Base-by-base conservation (phyloP, 179 eudicot species). In the Beta corolliflora region DNA sequence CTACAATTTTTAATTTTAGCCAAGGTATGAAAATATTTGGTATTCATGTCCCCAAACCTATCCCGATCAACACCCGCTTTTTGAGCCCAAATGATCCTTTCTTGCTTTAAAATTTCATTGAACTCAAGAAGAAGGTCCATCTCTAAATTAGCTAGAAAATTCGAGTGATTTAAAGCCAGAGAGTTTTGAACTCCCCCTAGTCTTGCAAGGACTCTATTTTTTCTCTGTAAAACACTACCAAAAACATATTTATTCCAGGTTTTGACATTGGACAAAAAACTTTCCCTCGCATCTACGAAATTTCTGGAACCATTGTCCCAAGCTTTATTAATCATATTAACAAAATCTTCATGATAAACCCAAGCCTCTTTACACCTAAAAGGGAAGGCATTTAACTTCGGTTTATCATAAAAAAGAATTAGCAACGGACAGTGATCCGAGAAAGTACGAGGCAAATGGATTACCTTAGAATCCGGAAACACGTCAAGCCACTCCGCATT, bases 371-470 rank as follows among this genome's bases (percentile, higher is more conserved):
- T 68, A 15, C 72, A 68, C 3, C 72, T 4, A 7, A 68, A 41
- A 41, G 72, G 72, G 2, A 31, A 3, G 0, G 48, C 8, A 10
- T 19, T 55, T 16, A 6, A 15, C 8, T 60, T 0, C 2, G 0
- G 5, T 3, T 7, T 5, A 60, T 60, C 9, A 16, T 4, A 9
- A 1, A 61, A 7, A n/a, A 16, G 10, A n/a, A 76, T 12, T 1
- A 76, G 29, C 0, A 76, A 2, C 0, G 71, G 79, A 4, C 58
- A 61, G 7, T 76, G 79, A 61, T 76, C 79, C 0, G 58, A 76
- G 13, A 18, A 61, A 4, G 46, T 7, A 1, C 56, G 41, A 12
- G 71, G 41, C 1, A 61, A 19, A 18, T 76, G 79, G 0, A 9
- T 10, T 44, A 61, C 79, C 71, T 76, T 25, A 0, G 79, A 45